A percentile compares a stretch with the other conserved stretches of the same genome.
These are phyloP conservation scores for Cryptosporidium andersoni DNA, from an alignment of 169 alveolate genomes.

Conservation along the genomic window DNA sequence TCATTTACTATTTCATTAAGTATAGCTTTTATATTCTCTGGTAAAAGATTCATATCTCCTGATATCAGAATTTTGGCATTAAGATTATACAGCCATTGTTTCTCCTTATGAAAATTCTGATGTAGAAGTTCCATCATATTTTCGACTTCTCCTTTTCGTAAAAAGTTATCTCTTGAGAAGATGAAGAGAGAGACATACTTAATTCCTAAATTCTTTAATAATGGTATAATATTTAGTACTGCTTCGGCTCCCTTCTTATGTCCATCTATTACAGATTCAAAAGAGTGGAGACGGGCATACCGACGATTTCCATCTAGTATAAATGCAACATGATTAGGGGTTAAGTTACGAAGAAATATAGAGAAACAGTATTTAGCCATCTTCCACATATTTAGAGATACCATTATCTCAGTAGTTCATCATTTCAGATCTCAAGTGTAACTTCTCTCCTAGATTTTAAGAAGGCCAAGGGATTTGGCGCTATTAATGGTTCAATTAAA, in stretches of 20 bases:
- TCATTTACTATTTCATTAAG: conserved; percentile 13
- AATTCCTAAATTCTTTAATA: conserved; percentile 79
- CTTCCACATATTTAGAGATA: background rate
- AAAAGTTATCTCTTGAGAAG: conserved; percentile 84
- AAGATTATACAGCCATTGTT: background rate
- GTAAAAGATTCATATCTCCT: conserved; percentile 44
- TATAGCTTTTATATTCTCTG: background rate
- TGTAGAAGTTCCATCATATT: conserved; percentile 65
- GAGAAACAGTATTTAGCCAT: background rate
- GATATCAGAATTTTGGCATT: conserved; percentile 36
- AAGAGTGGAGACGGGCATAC: conserved; percentile 79
- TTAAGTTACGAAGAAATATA: conserved; percentile 5
- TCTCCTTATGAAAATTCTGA: conserved; percentile 53
- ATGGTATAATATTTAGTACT: conserved; percentile 76
- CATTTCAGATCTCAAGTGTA: background rate
- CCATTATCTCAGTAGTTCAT: background rate
- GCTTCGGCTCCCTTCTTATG: conserved; percentile 76
- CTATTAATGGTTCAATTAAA: background rate
- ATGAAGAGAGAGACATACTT: conserved; percentile 83
- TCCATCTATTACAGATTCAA: conserved; percentile 74
- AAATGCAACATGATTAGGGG: conserved; percentile 79
- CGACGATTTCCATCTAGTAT: conserved; percentile 92
- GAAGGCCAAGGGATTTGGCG: background rate
- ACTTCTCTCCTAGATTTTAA: background rate
- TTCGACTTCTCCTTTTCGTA: conserved; percentile 77